Percentiles rank a stretch among this genome's conserved stretches.
Conservation (phyloP, 2,329 filamentous ascomycete genomes). For the Epichloe aotearoae region DNA sequence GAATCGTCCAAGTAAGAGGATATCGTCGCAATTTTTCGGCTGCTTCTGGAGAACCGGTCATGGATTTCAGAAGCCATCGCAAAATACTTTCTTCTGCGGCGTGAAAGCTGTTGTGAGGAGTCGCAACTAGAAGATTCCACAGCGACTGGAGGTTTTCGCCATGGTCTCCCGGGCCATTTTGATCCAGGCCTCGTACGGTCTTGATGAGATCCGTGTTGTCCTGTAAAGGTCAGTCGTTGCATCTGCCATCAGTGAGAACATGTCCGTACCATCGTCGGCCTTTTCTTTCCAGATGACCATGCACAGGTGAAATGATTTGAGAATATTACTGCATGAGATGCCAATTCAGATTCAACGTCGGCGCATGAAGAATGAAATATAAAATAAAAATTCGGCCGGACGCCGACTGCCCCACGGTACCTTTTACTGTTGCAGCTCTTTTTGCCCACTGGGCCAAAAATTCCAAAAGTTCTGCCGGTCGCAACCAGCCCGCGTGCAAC, state of each 20-base stretch:
- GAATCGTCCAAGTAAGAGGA: conserved; percentile 46
- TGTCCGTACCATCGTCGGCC: conserved; percentile 2
- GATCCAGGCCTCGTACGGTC: conserved; percentile 41
- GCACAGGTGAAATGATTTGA: neutral
- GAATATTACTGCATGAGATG: neutral
- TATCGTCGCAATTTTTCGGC: conserved; percentile 42
- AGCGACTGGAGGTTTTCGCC: conserved; percentile 34
- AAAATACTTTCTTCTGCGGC: conserved; percentile 45
- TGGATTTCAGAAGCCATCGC: conserved; percentile 50
- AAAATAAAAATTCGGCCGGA: neutral
- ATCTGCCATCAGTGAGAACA: neutral
- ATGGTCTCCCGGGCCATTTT: conserved; percentile 30
- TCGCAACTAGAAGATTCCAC: conserved; percentile 34
- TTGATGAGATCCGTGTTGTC: conserved; percentile 31
- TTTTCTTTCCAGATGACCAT: neutral
- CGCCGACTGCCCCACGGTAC: neutral
- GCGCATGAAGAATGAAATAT: neutral
- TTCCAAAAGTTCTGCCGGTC: conserved; percentile 31
- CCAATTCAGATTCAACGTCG: neutral
- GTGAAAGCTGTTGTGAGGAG: conserved; percentile 29
- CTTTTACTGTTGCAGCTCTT: neutral
- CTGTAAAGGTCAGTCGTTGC: conserved; percentile 9
- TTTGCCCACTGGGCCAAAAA: conserved; percentile 21
- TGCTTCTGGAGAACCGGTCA: conserved; percentile 33
- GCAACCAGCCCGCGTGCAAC: conserved; percentile 13